Evolutionary conservation across 805 yeast genomes (phyloP).

Genomic region (Hanseniaspora nectarophila): DNA sequence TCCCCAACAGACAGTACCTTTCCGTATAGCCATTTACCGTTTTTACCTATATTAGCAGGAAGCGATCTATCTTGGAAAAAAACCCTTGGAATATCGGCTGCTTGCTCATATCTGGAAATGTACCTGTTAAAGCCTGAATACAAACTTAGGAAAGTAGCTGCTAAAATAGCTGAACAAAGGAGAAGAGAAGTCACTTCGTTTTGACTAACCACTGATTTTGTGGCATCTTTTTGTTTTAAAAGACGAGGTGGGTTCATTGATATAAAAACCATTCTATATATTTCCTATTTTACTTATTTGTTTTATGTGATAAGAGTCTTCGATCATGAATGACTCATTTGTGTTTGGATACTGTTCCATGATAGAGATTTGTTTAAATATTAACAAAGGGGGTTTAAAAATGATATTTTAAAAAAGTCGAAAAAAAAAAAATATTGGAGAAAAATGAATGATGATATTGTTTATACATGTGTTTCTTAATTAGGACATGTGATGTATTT

Average conservation of each 20-base stretch:
- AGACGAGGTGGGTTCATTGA: not conserved
- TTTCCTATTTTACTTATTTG: not conserved
- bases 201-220: not conserved
- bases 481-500: not conserved
- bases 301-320: no score
- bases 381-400: no score
- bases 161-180: slow-evolving; percentile 26
- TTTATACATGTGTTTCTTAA: not conserved
- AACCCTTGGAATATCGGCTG: slow-evolving; percentile 38
- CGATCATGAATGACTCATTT: no score
- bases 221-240: not conserved
- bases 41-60: slow-evolving; percentile 4
- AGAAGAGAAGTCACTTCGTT: slow-evolving; percentile 16
- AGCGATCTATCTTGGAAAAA: slow-evolving; percentile 29
- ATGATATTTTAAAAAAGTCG: not conserved
- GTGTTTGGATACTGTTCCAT: no score
- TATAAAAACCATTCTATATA: not conserved
- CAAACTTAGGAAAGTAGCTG: slow-evolving; percentile 34
- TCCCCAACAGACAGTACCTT: slow-evolving; percentile 85
- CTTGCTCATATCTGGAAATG: slow-evolving; percentile 41
- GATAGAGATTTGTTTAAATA: no score
- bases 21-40: slow-evolving; percentile 42
- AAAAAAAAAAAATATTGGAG: not conserved
- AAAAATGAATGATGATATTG: not conserved
- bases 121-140: slow-evolving; percentile 35